A percentile compares a stretch with the other conserved stretches of the same genome.
phyloP scores from a whole-genome alignment of 2,329 filamentous ascomycete species.

The Xylariales sp. region DNA sequence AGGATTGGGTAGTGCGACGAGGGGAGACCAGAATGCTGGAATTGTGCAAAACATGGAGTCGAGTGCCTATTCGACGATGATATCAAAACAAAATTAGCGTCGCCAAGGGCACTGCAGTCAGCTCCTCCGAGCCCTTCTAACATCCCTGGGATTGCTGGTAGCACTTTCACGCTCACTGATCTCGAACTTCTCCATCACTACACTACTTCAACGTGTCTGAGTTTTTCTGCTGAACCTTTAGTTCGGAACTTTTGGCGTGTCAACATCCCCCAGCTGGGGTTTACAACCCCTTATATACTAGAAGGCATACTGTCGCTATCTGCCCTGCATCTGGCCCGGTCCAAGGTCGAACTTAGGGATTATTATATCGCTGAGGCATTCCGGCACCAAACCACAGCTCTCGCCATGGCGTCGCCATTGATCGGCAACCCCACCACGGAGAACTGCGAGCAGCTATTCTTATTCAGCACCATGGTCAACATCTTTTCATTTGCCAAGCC shows the following conservation, averaged over 20 bases:
- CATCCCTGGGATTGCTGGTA: not conserved
- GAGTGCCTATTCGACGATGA: not conserved
- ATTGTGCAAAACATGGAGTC: constrained; percentile 4
- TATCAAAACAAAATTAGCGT: not conserved
- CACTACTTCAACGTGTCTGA: constrained; percentile 29
- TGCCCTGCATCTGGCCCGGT: constrained; percentile 30
- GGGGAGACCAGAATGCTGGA: not conserved
- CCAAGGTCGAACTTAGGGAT: constrained; percentile 6
- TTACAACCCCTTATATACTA: constrained; percentile 29
- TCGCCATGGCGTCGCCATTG: not conserved
- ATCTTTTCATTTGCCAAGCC: constrained; percentile 3
- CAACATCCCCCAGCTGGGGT: constrained; percentile 31
- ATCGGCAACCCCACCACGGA: not conserved
- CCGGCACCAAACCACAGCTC: constrained; percentile 1
- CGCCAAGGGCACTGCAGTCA: not conserved
- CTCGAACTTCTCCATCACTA: constrained; percentile 38
- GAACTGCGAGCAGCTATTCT: constrained; percentile 1
- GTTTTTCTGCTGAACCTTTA: constrained; percentile 25
- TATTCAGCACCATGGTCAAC: constrained; percentile 1
- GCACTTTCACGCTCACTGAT: constrained; percentile 15
- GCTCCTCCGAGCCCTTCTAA: not conserved
- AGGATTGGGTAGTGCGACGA: not conserved
- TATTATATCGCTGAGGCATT: constrained; percentile 1
- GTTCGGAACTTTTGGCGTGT: constrained; percentile 31
- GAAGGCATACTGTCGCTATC: constrained; percentile 31